Evolutionary conservation across 2,329 filamentous ascomycete genomes (phyloP).

Genomic region (Neurospora sp.): DNA sequence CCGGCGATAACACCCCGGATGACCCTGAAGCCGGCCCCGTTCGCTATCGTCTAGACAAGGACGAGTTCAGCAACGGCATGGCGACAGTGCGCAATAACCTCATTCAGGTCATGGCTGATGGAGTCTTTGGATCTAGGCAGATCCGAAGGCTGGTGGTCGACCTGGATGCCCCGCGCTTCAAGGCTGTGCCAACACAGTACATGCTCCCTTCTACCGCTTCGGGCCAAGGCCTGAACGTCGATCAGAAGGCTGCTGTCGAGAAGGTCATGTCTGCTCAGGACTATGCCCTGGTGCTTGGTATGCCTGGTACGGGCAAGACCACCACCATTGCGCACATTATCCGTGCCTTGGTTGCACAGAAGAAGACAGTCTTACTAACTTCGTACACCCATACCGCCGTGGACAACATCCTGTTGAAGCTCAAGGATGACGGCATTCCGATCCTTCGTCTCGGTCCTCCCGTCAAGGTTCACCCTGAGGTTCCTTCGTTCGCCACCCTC

Average conservation of each 20-base stretch:
- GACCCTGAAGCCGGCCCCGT: slow-evolving; percentile 48
- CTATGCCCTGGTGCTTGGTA: slow-evolving; percentile 93
- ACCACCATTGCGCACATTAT: slow-evolving; percentile 98
- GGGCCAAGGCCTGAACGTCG: slow-evolving; percentile 58
- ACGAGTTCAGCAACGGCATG: slow-evolving; percentile 98
- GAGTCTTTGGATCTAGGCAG: slow-evolving; percentile 57
- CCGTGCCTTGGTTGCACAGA: slow-evolving; percentile 73
- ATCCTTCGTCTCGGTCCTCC: slow-evolving; percentile 78
- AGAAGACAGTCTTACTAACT: slow-evolving; percentile 85
- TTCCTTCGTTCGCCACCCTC: slow-evolving; percentile 74
- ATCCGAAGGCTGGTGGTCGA: slow-evolving; percentile 76
- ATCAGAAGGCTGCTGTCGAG: slow-evolving; percentile 76
- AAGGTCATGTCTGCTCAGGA: slow-evolving; percentile 95
- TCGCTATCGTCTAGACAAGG: slow-evolving; percentile 84
- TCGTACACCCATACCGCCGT: slow-evolving; percentile 97
- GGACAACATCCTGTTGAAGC: slow-evolving; percentile 93
- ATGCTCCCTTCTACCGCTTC: slow-evolving; percentile 46
- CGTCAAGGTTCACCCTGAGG: slow-evolving; percentile 79
- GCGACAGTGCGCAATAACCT: slow-evolving; percentile 89
- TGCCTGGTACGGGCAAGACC: slow-evolving; percentile 97
- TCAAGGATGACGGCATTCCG: slow-evolving; percentile 65
- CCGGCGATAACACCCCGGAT: neutral
- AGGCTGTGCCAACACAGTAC: slow-evolving; percentile 52
- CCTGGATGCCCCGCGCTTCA: slow-evolving; percentile 63
- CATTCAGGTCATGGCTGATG: slow-evolving; percentile 80